Percentiles rank a stretch among this genome's conserved stretches.
Evolutionary conservation across 345 rosid genomes (phyloP).

Genomic region (Punica granatum): DNA sequence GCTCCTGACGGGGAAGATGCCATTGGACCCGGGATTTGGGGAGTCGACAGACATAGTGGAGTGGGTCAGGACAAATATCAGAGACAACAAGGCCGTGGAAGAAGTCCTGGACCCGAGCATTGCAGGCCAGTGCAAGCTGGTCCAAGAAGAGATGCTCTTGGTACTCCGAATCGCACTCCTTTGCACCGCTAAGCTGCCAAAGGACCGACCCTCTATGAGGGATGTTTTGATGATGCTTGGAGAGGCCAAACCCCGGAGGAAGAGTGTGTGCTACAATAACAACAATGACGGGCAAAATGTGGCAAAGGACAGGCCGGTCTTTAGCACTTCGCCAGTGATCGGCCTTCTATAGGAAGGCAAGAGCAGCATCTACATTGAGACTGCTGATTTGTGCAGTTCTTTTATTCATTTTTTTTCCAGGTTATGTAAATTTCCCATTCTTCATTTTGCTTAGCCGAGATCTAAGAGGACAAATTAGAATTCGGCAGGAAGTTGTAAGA

Average conservation of each 20-base stretch:
- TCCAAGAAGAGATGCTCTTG: slow-evolving; percentile 79
- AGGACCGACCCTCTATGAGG: slow-evolving; percentile 82
- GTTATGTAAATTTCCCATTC: not conserved
- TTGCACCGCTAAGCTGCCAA: slow-evolving; percentile 73
- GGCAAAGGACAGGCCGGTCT: slow-evolving; percentile 43
- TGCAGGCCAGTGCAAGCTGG: slow-evolving; percentile 71
- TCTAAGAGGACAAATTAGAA: not conserved
- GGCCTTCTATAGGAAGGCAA: slow-evolving; percentile 38
- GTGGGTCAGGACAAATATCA: slow-evolving; percentile 52
- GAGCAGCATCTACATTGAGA: not conserved
- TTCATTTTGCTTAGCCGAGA: slow-evolving; percentile 9
- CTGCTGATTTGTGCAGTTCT: not conserved
- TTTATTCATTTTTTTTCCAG: slow-evolving; percentile 10
- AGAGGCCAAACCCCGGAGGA: slow-evolving; percentile 82
- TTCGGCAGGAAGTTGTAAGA: not conserved
- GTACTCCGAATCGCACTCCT: slow-evolving; percentile 65
- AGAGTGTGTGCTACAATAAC: slow-evolving; percentile 43
- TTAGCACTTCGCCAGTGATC: slow-evolving; percentile 47
- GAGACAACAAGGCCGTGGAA: slow-evolving; percentile 39
- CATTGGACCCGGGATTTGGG: slow-evolving; percentile 69
- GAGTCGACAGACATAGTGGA: slow-evolving; percentile 63
- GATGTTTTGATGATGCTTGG: slow-evolving; percentile 76
- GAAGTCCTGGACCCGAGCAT: slow-evolving; percentile 60
- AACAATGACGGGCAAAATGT: slow-evolving; percentile 12
- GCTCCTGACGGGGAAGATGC: slow-evolving; percentile 73